Evolutionary conservation across 1,284 basidiomycete species (phyloP).

Genomic region (Cryptococcus wingfieldii): DNA sequence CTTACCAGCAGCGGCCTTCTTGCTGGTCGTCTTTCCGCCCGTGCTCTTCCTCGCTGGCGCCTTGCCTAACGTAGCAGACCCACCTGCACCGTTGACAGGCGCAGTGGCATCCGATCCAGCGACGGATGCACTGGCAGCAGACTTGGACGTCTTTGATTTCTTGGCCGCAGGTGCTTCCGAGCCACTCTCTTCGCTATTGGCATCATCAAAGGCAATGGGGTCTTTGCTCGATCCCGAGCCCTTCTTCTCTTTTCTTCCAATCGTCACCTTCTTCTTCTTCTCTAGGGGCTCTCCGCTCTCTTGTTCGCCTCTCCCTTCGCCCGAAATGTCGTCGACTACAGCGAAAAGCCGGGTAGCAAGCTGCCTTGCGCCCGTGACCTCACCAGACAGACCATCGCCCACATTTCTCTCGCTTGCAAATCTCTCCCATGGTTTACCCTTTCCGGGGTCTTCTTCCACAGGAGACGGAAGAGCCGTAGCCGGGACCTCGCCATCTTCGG

Average conservation of each 20-base stretch:
- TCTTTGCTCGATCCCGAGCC: slow-evolving; percentile 13
- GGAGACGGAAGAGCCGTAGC: background rate
- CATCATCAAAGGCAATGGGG: slow-evolving; percentile 30
- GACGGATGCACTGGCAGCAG: slow-evolving; percentile 9
- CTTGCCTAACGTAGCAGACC: slow-evolving; percentile 15
- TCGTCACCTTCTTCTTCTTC: background rate
- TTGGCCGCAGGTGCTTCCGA: slow-evolving; percentile 22
- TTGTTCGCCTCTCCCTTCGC: background rate
- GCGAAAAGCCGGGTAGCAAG: slow-evolving; percentile 26
- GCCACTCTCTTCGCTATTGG: slow-evolving; percentile 9
- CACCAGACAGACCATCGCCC: slow-evolving; percentile 39
- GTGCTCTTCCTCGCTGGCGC: slow-evolving; percentile 20
- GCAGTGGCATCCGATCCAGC: too few relatives aligned
- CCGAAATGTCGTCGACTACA: slow-evolving; percentile 1
- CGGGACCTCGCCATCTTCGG: slow-evolving; percentile 1
- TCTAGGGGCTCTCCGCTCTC: background rate
- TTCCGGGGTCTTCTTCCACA: background rate
- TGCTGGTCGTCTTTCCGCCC: slow-evolving; percentile 24
- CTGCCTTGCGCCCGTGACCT: slow-evolving; percentile 30
- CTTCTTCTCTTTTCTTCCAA: background rate
- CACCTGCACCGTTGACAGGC: slow-evolving; percentile 2
- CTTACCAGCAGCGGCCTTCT: slow-evolving; percentile 14
- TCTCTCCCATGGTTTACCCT: slow-evolving; percentile 18
- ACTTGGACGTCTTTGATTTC: slow-evolving; percentile 5
- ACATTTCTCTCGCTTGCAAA: slow-evolving; percentile 37